A percentile compares a stretch with the other conserved stretches of the same genome.
Conservation (phyloP, 129 eudicot genomes). For the Flaveria sonorensis region DNA sequence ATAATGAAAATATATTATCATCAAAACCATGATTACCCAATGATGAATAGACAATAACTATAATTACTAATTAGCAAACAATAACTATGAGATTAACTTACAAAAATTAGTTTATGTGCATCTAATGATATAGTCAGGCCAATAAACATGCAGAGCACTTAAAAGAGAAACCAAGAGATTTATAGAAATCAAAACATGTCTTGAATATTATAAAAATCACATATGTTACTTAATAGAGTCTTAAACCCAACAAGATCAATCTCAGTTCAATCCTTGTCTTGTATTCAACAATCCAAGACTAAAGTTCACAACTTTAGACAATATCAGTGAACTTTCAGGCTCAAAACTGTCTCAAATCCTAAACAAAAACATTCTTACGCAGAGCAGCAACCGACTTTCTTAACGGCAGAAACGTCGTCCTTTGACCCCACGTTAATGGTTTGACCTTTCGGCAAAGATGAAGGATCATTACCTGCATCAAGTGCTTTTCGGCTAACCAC, state of each 20-base stretch:
- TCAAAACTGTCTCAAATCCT: slow-evolving; percentile 34
- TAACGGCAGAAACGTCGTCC: slow-evolving; percentile 68
- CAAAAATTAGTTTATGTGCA: background rate
- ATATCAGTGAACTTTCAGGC: slow-evolving; percentile 18
- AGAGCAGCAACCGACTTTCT: slow-evolving; percentile 65
- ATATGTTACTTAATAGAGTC: slow-evolving; percentile 32
- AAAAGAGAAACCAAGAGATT: background rate
- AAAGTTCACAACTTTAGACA: slow-evolving; percentile 21
- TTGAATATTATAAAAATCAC: slow-evolving; percentile 29
- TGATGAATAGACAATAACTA: background rate
- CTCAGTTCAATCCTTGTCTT: slow-evolving; percentile 22
- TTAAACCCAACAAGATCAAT: slow-evolving; percentile 28
- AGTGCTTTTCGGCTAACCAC: slow-evolving; percentile 76
- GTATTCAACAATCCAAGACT: slow-evolving; percentile 17
- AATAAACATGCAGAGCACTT: background rate
- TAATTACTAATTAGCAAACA: background rate
- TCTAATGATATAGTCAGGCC: background rate
- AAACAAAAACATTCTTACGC: slow-evolving; percentile 29
- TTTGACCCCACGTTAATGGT: slow-evolving; percentile 61
- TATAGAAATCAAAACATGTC: slow-evolving; percentile 21
- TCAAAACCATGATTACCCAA: background rate
- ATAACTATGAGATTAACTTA: background rate
- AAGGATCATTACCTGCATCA: slow-evolving; percentile 59
- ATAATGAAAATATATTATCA: background rate
- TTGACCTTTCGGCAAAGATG: slow-evolving; percentile 63